Conservation (phyloP, 345 rosid species). For the Nasturtium officinale region DNA sequence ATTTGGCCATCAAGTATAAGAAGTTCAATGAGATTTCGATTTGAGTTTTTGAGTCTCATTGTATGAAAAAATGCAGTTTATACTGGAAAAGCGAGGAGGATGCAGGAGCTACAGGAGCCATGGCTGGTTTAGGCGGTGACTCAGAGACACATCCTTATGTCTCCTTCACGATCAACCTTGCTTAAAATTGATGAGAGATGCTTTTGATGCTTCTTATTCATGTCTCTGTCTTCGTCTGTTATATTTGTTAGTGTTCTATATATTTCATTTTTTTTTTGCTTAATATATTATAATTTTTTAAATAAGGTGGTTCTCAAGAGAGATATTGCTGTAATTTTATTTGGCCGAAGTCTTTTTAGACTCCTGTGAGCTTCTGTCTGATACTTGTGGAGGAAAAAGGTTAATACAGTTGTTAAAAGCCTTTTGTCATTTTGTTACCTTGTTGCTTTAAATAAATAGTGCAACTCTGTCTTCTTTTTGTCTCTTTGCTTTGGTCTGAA, state of each 20-base stretch:
- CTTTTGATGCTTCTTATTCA: constrained; percentile 35
- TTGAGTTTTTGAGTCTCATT: constrained; percentile 1
- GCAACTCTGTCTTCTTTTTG: constrained; percentile 9
- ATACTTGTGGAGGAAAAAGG: constrained; percentile 28
- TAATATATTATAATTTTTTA: constrained; percentile 35
- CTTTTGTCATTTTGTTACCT: constrained; percentile 35
- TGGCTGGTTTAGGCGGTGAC: constrained; percentile 85
- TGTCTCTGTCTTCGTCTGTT: constrained; percentile 27
- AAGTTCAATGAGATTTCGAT: neutral
- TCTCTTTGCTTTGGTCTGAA: constrained; percentile 29
- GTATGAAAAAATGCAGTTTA: constrained; percentile 53
- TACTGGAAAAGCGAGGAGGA: constrained; percentile 96
- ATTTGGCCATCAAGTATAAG: neutral
- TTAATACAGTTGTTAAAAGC: constrained; percentile 36
- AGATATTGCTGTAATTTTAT: constrained; percentile 43
- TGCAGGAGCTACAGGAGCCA: constrained; percentile 65
- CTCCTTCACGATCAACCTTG: constrained; percentile 91
- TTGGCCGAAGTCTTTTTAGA: constrained; percentile 38
- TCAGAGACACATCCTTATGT: constrained; percentile 79
- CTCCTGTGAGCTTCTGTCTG: constrained; percentile 35
- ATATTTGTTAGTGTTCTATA: constrained; percentile 41
- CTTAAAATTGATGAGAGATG: constrained; percentile 48
- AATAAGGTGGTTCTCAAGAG: constrained; percentile 40
- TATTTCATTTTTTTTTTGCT: constrained; percentile 23
- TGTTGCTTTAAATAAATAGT: neutral